A percentile compares a stretch with the other conserved stretches of the same genome.
Evolutionary conservation across 768 basidiomycete genomes (phyloP).

Genomic region (Leccinum sublutescens): DNA sequence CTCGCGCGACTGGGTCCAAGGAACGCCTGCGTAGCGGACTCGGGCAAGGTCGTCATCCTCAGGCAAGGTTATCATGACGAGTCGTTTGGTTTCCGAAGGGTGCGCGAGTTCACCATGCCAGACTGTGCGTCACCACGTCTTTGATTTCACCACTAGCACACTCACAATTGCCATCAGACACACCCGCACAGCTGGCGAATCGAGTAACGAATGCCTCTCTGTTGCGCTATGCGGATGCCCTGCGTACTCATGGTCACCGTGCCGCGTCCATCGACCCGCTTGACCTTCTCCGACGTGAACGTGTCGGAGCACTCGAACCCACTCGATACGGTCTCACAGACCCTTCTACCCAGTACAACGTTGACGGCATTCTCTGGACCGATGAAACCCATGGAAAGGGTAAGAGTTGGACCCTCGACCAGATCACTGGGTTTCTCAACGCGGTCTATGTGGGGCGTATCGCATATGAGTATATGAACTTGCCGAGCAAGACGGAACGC

Average conservation of each 20-base stretch:
- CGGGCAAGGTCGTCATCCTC: conserved; percentile 22
- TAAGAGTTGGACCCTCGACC: conserved; percentile 62
- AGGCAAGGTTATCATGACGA: conserved; percentile 65
- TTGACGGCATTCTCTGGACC: conserved; percentile 84
- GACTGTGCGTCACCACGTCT: conserved; percentile 55
- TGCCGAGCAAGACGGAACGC: conserved; percentile 79
- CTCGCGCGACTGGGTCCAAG: conserved; percentile 6
- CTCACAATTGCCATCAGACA: conserved; percentile 44
- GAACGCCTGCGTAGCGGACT: neutral
- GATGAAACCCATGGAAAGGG: conserved; percentile 24
- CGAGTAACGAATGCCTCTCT: conserved; percentile 72
- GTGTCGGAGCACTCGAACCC: conserved; percentile 73
- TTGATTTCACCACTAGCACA: neutral
- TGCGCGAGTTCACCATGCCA: conserved; percentile 59
- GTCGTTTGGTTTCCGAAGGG: conserved; percentile 74
- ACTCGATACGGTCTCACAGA: conserved; percentile 71
- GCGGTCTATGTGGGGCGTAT: conserved; percentile 79
- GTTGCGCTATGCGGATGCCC: conserved; percentile 84
- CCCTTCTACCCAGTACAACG: conserved; percentile 53
- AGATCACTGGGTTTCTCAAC: conserved; percentile 70
- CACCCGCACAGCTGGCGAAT: conserved; percentile 61
- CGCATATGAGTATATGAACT: conserved; percentile 92
- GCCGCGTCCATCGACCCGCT: conserved; percentile 86
- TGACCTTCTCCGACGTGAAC: conserved; percentile 82
- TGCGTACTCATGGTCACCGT: conserved; percentile 82